phyloP scores from a whole-genome alignment of 805 yeast genomes.

The Wickerhamomyces bisporus region DNA sequence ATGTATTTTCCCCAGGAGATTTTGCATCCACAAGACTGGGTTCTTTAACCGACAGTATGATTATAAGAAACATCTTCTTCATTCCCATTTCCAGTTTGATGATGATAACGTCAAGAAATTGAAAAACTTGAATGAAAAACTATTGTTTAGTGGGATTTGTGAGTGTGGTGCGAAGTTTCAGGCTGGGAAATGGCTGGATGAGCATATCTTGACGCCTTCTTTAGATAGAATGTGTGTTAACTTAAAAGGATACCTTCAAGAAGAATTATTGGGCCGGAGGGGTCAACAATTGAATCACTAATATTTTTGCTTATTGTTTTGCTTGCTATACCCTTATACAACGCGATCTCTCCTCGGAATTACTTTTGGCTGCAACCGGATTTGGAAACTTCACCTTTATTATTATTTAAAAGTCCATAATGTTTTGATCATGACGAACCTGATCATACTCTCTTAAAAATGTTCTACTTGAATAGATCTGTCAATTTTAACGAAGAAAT shows the following conservation, averaged over 20 bases:
- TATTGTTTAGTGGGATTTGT: conserved; percentile 48
- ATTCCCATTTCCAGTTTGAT: conserved; percentile 54
- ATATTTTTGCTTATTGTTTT: too few species aligned
- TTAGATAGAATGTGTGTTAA: conserved; percentile 5
- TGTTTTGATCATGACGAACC: too few species aligned
- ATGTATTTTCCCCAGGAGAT: conserved; percentile 51
- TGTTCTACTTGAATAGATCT: too few species aligned
- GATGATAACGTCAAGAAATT: conserved; percentile 30
- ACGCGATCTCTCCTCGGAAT: too few species aligned
- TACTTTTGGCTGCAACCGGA: too few species aligned
- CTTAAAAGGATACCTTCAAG: neutral
- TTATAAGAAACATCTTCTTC: conserved; percentile 58
- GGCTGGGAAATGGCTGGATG: conserved; percentile 53
- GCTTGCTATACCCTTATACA: too few species aligned
- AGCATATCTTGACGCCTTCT: conserved; percentile 38
- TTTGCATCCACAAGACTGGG: conserved; percentile 55
- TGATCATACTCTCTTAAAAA: too few species aligned
- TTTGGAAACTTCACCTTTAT: too few species aligned
- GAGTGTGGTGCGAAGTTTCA: conserved; percentile 43
- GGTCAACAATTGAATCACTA: too few species aligned
- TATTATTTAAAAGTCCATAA: too few species aligned
- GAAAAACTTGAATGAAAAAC: conserved; percentile 49
- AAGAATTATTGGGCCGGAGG: too few species aligned
- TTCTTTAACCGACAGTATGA: conserved; percentile 66
- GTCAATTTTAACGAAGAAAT: too few species aligned